Evolutionary conservation across 495 filamentous ascomycete species (phyloP).

Genomic region (Lasiosphaeria hispida): DNA sequence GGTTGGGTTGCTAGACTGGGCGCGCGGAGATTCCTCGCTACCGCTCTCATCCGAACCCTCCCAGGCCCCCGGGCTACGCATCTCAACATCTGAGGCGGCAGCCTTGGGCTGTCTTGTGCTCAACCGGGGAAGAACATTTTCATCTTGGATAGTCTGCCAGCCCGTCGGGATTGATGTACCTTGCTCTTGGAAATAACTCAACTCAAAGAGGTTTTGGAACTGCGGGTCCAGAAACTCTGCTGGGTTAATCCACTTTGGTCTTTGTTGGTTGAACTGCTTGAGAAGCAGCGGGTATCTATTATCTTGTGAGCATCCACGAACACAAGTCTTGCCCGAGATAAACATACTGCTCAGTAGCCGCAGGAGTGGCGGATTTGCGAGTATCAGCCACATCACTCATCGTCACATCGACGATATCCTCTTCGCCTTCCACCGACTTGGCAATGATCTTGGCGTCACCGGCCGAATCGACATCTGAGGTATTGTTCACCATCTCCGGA

Average conservation of each 20-base stretch:
- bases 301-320: slow-evolving; percentile 1
- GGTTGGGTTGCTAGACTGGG: slow-evolving; percentile 25
- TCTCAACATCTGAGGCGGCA: slow-evolving; percentile 31
- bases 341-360: slow-evolving; percentile 21
- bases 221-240: slow-evolving; percentile 45
- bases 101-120: slow-evolving; percentile 46
- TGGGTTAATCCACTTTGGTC: slow-evolving; percentile 48
- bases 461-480: slow-evolving; percentile 70
- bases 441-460: slow-evolving; percentile 69
- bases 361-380: slow-evolving; percentile 15
- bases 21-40: slow-evolving; percentile 28
- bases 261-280: slow-evolving; percentile 31
- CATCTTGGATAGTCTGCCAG: slow-evolving; percentile 56
- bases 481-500: slow-evolving; percentile 67
- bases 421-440: slow-evolving; percentile 80
- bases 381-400: slow-evolving; percentile 61
- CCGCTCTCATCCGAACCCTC: slow-evolving; percentile 43
- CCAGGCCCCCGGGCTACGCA: slow-evolving; percentile 31
- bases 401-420: slow-evolving; percentile 85
- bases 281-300: slow-evolving; percentile 25
- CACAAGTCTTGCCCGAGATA: not conserved
- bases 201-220: slow-evolving; percentile 68
- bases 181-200: slow-evolving; percentile 56
- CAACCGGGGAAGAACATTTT: slow-evolving; percentile 56
- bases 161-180: slow-evolving; percentile 57